These are phyloP conservation scores for Leccinellum luteum DNA, from an alignment of 768 basidiomycete species.

Conservation along the genomic window DNA sequence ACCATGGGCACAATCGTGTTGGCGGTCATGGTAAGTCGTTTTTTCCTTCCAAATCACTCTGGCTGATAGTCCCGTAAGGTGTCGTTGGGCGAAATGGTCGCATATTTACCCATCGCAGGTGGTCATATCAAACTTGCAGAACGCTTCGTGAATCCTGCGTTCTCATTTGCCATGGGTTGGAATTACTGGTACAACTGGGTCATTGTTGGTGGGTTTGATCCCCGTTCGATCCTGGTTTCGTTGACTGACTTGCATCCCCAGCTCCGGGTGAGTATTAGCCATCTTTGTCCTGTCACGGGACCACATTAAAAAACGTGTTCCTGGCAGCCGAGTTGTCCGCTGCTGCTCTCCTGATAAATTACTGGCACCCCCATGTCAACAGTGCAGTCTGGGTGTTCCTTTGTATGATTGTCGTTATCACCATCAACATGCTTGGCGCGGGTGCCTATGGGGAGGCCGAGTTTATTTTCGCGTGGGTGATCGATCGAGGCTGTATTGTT, in stretches of 20 bases:
- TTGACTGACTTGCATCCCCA: slow-evolving; percentile 4
- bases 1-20: slow-evolving; percentile 67
- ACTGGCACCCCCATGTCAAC: slow-evolving; percentile 57
- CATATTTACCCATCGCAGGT: slow-evolving; percentile 75
- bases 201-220: slow-evolving; percentile 16
- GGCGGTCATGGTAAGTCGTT: slow-evolving; percentile 58
- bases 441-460: slow-evolving; percentile 83
- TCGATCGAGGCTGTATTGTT: not conserved
- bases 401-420: slow-evolving; percentile 70
- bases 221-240: not conserved
- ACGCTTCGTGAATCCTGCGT: slow-evolving; percentile 76
- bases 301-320: slow-evolving; percentile 6
- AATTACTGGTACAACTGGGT: slow-evolving; percentile 48
- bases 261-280: slow-evolving; percentile 23
- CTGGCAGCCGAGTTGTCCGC: slow-evolving; percentile 32
- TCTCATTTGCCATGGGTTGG: slow-evolving; percentile 58
- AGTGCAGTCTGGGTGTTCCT: slow-evolving; percentile 81
- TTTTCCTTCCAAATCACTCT: not conserved
- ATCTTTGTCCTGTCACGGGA: not conserved
- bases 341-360: slow-evolving; percentile 75
- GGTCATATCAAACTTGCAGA: slow-evolving; percentile 80
- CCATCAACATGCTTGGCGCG: slow-evolving; percentile 74
- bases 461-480: slow-evolving; percentile 71
- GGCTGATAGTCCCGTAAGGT: slow-evolving; percentile 36
- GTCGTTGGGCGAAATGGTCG: slow-evolving; percentile 59